Evolutionary conservation across 345 rosid genomes (phyloP).

Genomic region (Citropsis articulata): DNA sequence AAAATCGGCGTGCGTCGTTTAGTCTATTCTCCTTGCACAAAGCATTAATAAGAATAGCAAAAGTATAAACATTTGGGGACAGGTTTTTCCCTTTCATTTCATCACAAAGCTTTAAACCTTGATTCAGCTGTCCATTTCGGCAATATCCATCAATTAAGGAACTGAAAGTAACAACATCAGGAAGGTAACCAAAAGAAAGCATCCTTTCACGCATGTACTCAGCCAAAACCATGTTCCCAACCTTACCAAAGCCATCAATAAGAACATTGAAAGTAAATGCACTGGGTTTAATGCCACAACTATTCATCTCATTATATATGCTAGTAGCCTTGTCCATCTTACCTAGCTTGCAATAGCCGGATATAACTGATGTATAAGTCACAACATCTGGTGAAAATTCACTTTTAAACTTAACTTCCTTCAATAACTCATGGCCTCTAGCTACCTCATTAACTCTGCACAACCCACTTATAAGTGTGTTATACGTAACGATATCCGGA

Average conservation of each 20-base stretch:
- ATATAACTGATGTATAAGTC: slow-evolving; percentile 72
- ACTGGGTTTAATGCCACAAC: slow-evolving; percentile 47
- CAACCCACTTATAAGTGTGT: slow-evolving; percentile 71
- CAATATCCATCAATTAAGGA: slow-evolving; percentile 85
- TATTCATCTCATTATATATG: slow-evolving; percentile 60
- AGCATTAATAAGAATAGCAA: slow-evolving; percentile 60
- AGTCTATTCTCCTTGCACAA: slow-evolving; percentile 74
- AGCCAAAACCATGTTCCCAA: slow-evolving; percentile 52
- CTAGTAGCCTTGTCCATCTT: slow-evolving; percentile 59
- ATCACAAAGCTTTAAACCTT: slow-evolving; percentile 64
- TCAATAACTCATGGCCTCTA: slow-evolving; percentile 52
- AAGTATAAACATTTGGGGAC: slow-evolving; percentile 67
- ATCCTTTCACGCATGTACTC: slow-evolving; percentile 46
- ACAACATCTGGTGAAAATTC: slow-evolving; percentile 49
- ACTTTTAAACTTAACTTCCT: slow-evolving; percentile 34
- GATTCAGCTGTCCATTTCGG: slow-evolving; percentile 62
- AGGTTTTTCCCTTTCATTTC: slow-evolving; percentile 54
- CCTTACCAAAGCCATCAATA: slow-evolving; percentile 78
- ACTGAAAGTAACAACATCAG: slow-evolving; percentile 76
- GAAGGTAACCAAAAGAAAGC: slow-evolving; percentile 46
- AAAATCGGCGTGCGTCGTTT: slow-evolving; percentile 67
- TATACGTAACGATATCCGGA: slow-evolving; percentile 69
- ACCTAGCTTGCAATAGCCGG: slow-evolving; percentile 71
- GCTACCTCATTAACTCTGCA: slow-evolving; percentile 56
- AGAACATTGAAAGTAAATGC: slow-evolving; percentile 73